Evolutionary conservation across 345 rosid genomes (phyloP).

Genomic region (Mercurialis annua): DNA sequence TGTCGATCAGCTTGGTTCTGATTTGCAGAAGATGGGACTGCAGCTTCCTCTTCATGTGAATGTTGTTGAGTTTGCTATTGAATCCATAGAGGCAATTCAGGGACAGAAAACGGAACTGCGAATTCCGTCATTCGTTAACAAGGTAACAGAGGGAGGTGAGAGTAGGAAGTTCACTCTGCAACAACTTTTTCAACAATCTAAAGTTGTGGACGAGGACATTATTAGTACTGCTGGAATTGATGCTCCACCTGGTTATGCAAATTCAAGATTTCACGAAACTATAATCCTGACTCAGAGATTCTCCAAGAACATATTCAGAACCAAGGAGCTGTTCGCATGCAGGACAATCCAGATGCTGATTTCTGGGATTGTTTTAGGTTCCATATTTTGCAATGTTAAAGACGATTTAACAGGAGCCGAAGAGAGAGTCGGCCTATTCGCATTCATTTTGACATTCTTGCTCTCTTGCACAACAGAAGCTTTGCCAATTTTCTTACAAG

Average conservation of each 20-base stretch:
- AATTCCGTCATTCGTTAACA: slow-evolving; percentile 31
- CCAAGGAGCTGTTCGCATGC: slow-evolving; percentile 80
- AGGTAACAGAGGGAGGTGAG: slow-evolving; percentile 36
- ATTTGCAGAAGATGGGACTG: slow-evolving; percentile 46
- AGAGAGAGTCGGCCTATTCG: slow-evolving; percentile 89
- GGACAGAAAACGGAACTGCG: slow-evolving; percentile 24
- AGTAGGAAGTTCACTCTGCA: slow-evolving; percentile 62
- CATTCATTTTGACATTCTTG: slow-evolving; percentile 81
- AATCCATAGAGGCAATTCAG: slow-evolving; percentile 60
- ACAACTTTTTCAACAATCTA: slow-evolving; percentile 83
- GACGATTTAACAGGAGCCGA: slow-evolving; percentile 62
- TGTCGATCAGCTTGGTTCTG: slow-evolving; percentile 58
- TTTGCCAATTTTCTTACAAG: slow-evolving; percentile 84
- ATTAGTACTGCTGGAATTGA: slow-evolving; percentile 37
- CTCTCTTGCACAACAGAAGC: slow-evolving; percentile 85
- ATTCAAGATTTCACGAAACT: slow-evolving; percentile 67
- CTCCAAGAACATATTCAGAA: slow-evolving; percentile 84
- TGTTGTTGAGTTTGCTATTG: slow-evolving; percentile 78
- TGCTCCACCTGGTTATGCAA: slow-evolving; percentile 47
- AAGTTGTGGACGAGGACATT: slow-evolving; percentile 55
- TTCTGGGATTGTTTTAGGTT: slow-evolving; percentile 84
- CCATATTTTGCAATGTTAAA: slow-evolving; percentile 61
- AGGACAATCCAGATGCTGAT: slow-evolving; percentile 79
- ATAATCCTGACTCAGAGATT: slow-evolving; percentile 73
- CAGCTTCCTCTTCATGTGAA: slow-evolving; percentile 67